Percentiles rank a stretch among this genome's conserved stretches.
Conservation (phyloP, 768 basidiomycete species). For the Porpolomopsis calyptriformis region DNA sequence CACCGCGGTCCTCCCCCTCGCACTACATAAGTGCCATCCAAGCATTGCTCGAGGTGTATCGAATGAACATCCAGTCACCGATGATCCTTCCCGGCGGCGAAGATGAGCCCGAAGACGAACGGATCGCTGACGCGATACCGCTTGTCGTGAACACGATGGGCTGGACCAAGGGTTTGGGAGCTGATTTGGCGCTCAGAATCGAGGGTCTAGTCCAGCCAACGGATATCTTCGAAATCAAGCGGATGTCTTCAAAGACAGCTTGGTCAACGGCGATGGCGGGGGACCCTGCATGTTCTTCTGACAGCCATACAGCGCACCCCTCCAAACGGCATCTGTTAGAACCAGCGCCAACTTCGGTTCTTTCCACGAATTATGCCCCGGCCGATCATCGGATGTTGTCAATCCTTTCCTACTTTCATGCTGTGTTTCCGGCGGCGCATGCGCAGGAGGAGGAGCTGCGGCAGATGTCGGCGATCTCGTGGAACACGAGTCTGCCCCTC, state of each 20-base stretch:
- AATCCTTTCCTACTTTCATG: slow-evolving; percentile 73
- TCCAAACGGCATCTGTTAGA: slow-evolving; percentile 34
- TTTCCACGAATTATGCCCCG: slow-evolving; percentile 36
- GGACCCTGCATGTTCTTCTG: background rate
- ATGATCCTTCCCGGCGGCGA: slow-evolving; percentile 14
- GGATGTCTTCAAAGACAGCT: slow-evolving; percentile 15
- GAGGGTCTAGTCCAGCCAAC: slow-evolving; percentile 55
- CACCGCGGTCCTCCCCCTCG: slow-evolving; percentile 67
- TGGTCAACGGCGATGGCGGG: slow-evolving; percentile 5
- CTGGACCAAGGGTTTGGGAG: slow-evolving; percentile 90
- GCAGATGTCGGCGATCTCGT: slow-evolving; percentile 34
- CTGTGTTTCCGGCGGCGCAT: slow-evolving; percentile 22
- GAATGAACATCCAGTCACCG: slow-evolving; percentile 53
- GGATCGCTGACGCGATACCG: slow-evolving; percentile 54
- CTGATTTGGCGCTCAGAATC: slow-evolving; percentile 62
- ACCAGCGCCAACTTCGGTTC: slow-evolving; percentile 32
- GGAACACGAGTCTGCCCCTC: slow-evolving; percentile 64
- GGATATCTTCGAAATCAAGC: slow-evolving; percentile 43
- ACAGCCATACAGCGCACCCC: background rate
- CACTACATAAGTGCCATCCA: slow-evolving; percentile 64
- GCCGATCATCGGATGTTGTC: slow-evolving; percentile 64
- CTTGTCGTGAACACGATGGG: slow-evolving; percentile 95
- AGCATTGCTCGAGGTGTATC: slow-evolving; percentile 56
- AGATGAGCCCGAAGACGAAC: slow-evolving; percentile 21
- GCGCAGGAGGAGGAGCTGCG: slow-evolving; percentile 16